Conservation (phyloP, 169 alveolate genomes). For the Plasmodium gonderi region DNA sequence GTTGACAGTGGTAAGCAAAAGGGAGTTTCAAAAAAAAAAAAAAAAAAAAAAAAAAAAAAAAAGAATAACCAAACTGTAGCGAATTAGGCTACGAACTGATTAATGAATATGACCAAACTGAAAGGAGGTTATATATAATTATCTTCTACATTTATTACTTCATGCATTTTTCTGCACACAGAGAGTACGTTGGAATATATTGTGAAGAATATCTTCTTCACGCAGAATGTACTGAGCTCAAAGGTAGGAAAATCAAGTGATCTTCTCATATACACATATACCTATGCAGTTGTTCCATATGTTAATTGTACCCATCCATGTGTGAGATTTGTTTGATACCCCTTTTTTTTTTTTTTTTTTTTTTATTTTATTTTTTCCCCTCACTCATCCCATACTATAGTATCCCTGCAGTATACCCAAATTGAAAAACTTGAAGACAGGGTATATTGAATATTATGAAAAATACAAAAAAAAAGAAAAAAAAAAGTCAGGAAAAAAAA, state of each 20-base stretch:
- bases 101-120: background rate
- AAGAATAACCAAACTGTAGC: background rate
- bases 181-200: conserved; percentile 74
- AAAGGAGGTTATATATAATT: background rate
- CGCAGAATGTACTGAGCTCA: conserved; percentile 50
- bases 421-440: conserved; percentile 57
- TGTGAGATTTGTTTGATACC: background rate
- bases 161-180: background rate
- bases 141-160: background rate
- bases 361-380: background rate
- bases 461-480: conserved; percentile 40
- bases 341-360: background rate
- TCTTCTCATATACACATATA: background rate
- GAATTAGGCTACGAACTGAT: background rate
- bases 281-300: background rate
- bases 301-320: background rate
- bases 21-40: background rate
- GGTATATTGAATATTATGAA: conserved; percentile 74
- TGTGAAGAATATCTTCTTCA: conserved; percentile 59
- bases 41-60: background rate
- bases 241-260: conserved; percentile 15
- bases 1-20: conserved; percentile 69
- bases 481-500: conserved; percentile 7
- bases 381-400: background rate
- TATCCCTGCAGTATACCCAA: conserved; percentile 75